These are phyloP conservation scores for Boletellus sp. DNA, from an alignment of 768 basidiomycete genomes.

Conservation along the genomic window DNA sequence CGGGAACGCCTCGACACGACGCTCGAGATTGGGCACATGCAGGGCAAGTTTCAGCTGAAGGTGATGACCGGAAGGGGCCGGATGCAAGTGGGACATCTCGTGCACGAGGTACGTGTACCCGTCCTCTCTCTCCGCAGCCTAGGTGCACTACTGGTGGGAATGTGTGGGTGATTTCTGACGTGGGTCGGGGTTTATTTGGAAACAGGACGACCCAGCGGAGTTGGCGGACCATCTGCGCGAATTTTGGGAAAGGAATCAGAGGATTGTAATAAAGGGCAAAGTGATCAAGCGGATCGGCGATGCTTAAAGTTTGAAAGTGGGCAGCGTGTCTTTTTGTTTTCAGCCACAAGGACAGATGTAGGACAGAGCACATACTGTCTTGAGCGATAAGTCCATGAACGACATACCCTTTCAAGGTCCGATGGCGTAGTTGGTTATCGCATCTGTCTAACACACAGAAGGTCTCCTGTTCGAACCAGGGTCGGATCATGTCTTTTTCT, in stretches of 20 bases:
- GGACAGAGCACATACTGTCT: too few species aligned
- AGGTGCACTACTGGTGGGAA: too few species aligned
- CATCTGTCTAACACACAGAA: slow-evolving; percentile 74
- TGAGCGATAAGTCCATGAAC: too few species aligned
- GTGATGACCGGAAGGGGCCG: slow-evolving; percentile 58
- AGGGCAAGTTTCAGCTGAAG: slow-evolving; percentile 91
- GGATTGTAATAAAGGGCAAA: slow-evolving; percentile 52
- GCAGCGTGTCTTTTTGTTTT: too few species aligned
- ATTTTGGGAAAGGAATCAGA: slow-evolving; percentile 90
- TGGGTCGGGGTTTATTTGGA: background rate
- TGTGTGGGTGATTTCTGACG: too few species aligned
- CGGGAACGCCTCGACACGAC: slow-evolving; percentile 90
- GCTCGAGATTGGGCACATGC: slow-evolving; percentile 97
- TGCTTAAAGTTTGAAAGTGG: slow-evolving; percentile 20
- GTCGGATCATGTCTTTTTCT: slow-evolving; percentile 7
- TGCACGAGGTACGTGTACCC: slow-evolving; percentile 73
- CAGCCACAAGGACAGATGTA: too few species aligned
- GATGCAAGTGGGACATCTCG: slow-evolving; percentile 75
- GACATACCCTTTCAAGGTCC: slow-evolving; percentile 12
- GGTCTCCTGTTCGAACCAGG: slow-evolving; percentile 24
- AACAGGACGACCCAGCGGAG: slow-evolving; percentile 79
- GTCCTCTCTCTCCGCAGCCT: too few species aligned
- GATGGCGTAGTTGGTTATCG: slow-evolving; percentile 83
- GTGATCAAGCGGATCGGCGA: slow-evolving; percentile 55
- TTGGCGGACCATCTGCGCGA: slow-evolving; percentile 79